Base-by-base conservation (phyloP, 1,284 basidiomycete species). In the Leccinum insolens region DNA sequence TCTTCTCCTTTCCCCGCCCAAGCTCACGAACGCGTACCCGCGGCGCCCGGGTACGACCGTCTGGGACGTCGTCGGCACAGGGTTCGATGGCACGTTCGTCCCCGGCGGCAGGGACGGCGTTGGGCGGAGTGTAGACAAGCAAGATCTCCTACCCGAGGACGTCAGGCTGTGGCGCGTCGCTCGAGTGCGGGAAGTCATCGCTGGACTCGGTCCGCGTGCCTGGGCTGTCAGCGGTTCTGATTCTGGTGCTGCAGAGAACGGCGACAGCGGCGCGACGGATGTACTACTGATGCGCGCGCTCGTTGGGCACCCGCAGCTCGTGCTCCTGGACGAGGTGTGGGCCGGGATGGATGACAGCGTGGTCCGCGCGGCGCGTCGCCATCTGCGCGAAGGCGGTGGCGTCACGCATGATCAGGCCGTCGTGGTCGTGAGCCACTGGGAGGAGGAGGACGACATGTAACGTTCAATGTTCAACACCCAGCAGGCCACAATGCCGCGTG, bases 11-110 rank as follows among this genome's bases (percentile, higher is more conserved):
- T 55, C 90, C 90, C 22, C 22, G 22, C 97, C 97, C 0, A 97
- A 99, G 79, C 85, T 99, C 61, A 93, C 90, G 74, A 92, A 95
- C 71, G 93, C 95, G 2, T 99, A 98, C 77, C 97, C 97, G 0
- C 82, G 95, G 5, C 85, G 89, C 25, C 84, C 86, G 2, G 84
- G 85, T 0, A 86, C 95, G 80, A 85, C 83, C 4, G 94, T 94
- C 0, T 87, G 88, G 82, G 91, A 96, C 65, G 92, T 89, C 2
- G 81, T 98, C 44, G 92, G 88, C 0, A 95, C 95, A 0, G 96
- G 95, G 1, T 98, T 94, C 74, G 89, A 93, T 61, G 92, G 94
- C 12, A 87, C 88, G 20, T 98, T 92, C 80, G 80, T 93, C 74
- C 81, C 89, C 68, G 71, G 79, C 12, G 87, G 84, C 2, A 68